Evolutionary conservation across 352 stramenopile species (phyloP).

Genomic region (Globisporangium solare): DNA sequence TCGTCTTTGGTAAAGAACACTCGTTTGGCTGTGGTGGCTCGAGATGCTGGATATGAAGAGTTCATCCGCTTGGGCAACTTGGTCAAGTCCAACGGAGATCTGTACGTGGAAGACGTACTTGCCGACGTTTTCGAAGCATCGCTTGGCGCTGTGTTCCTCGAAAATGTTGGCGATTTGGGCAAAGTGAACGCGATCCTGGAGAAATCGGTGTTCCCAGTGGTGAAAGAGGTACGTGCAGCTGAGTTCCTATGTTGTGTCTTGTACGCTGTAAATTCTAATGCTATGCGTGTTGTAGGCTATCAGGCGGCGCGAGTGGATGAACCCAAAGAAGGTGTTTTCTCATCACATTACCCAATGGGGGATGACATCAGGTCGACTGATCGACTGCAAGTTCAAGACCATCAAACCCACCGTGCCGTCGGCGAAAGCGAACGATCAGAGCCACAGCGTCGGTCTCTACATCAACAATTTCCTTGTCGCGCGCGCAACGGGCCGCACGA

Average conservation of each 20-base stretch:
- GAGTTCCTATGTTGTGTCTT: no score
- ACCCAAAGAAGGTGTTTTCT: slow-evolving; percentile 58
- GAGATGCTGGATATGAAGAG: slow-evolving; percentile 51
- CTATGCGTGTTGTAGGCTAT: slow-evolving; percentile 40
- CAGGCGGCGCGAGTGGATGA: slow-evolving; percentile 79
- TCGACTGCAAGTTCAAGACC: slow-evolving; percentile 51
- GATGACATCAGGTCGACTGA: slow-evolving; percentile 18
- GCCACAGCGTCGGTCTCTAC: slow-evolving; percentile 60
- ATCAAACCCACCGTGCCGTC: slow-evolving; percentile 18
- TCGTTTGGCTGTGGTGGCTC: slow-evolving; percentile 57
- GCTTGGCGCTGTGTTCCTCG: slow-evolving; percentile 71
- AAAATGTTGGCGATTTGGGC: slow-evolving; percentile 51
- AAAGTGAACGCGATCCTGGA: slow-evolving; percentile 67
- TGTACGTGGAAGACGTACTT: slow-evolving; percentile 75
- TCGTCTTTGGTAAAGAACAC: slow-evolving; percentile 86
- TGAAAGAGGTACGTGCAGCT: slow-evolving; percentile 43
- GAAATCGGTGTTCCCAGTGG: slow-evolving; percentile 50
- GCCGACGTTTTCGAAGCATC: slow-evolving; percentile 78
- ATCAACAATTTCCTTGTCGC: slow-evolving; percentile 63
- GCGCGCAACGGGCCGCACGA: slow-evolving; percentile 57
- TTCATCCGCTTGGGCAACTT: slow-evolving; percentile 69
- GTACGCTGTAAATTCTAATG: no score
- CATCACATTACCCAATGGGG: slow-evolving; percentile 65
- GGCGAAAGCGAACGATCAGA: slow-evolving; percentile 13
- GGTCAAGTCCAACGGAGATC: slow-evolving; percentile 33